Evolutionary conservation across 176 grass and related monocot species (phyloP), one percentile per base, ranked within the genome.

Genomic region (Miscanthus lutarioriparius): DNA sequence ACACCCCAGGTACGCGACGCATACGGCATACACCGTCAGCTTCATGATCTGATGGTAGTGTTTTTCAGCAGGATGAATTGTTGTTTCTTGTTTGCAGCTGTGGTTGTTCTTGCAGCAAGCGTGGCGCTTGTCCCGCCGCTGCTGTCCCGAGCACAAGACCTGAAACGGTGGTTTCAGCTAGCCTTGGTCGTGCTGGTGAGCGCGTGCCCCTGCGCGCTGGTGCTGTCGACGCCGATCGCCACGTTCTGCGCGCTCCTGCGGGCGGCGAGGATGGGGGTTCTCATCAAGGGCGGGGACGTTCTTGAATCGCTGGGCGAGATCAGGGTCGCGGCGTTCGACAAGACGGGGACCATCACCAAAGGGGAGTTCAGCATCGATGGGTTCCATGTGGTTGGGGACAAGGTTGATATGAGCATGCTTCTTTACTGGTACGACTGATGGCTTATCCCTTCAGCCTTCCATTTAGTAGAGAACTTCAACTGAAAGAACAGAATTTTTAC

Each of bases 171-270:
- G 94, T 70, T 90, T 37, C 44, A 61, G 47, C 72, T 97, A 11
- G 89, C 92, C 0, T 23, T 97, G 3, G 90, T 97, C 4, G 74
- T 97, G 2, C 72, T 97, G 45, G 94, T 97, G 49, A 92, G 91
- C 82, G 88, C 92, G 68, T 97, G 92, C 88, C 94, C 94, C 0
- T 97, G 94, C 8, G 89, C 94, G 25, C 73, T 94, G 67, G 92
- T 97, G 56, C 90, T 94, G 1, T 94, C 92, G 4, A 94, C 92
- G 30, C 94, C 92, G 5, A 90, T 97, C 0, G 91, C 94, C 23
- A 88, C 87, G 8, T 90, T 97, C 76, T 94, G 92, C 26, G 94
- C 90, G 0, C 90, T 97, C 10, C 83, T 94, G 63, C 82, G 45
- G n/a, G 94, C 92, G 6, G 90, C 94, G 8, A 85, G 84, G 32